Evolutionary conservation across 345 rosid genomes (phyloP), one percentile per base, ranked within the genome.

Genomic region (Eucalyptus grandis): DNA sequence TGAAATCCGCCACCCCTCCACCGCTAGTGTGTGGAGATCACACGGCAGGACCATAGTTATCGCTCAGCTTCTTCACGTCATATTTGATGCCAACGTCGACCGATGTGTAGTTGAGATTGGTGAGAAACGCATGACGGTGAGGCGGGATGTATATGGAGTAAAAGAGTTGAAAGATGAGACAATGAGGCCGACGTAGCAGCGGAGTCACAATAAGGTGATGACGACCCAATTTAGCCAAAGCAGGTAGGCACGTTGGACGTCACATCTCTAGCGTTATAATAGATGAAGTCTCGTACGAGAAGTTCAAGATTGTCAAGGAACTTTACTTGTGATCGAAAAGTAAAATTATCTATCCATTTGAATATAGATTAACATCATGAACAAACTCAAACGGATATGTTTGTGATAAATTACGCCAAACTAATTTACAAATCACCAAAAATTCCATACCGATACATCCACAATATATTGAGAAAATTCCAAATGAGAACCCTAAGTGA

Each of bases 51-150:
- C 69, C 91, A 69, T 88, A 91, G 89, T 90, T 91, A 8, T 81
- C 43, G 26, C 34, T 13, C 83, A 92, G 89, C 90, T 92, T 93
- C 83, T 16, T 86, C 14, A 49, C 91, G 56, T 93, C 94, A 24
- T 22, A 58, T 49, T 40, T 80, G 87, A 93, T 60, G 8, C 92
- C 92, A 4, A 91, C 93, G 3, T 91, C 92, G 6, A 87, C 92
- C 12, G 69, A 93, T 4, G 77, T 81, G 50, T 43, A 44, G 31
- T 17, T 69, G 49, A 14, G n/a, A 86, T 85, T 50, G 50, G 56
- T 46, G 30, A 93, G 62, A 49, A 92, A 92, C 4, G 47, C 88
- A 17, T 2, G 58, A 14, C 13, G 88, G 90, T 6, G 91, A 86
- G 3, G 34, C 3, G 92, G 93, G 37, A 83, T 60, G 14, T 14